phyloP scores from a whole-genome alignment of 768 basidiomycete species.

The Boletus subparvulus region DNA sequence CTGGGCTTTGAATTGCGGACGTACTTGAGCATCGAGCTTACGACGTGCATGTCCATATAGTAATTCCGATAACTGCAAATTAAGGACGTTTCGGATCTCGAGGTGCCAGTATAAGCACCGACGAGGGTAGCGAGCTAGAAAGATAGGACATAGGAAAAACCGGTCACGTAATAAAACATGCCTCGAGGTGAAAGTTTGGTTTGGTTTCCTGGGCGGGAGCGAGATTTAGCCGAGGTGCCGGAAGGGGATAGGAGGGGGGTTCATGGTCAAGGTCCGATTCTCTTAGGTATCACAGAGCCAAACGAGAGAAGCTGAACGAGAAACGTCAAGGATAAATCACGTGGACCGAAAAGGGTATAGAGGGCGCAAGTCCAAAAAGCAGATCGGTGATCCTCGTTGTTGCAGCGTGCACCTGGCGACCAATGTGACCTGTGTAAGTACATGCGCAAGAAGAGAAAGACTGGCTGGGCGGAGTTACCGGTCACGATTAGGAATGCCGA shows the following conservation, averaged over 20 bases:
- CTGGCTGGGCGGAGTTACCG: not conserved
- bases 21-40: not conserved
- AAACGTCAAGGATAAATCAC: not conserved
- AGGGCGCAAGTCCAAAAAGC: constrained; percentile 4
- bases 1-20: not conserved
- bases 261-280: constrained; percentile 2
- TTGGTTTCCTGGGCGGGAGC: constrained; percentile 5
- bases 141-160: not conserved
- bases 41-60: not conserved
- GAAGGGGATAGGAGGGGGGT: constrained; percentile 1
- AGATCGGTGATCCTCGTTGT: constrained; percentile 18
- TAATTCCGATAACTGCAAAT: not conserved
- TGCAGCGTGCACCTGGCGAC: constrained; percentile 9
- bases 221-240: constrained; percentile 10
- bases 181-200: not conserved
- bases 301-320: constrained; percentile 1
- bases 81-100: constrained; percentile 11
- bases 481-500: not conserved
- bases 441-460: not conserved
- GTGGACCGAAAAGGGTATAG: constrained; percentile 1
- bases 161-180: constrained; percentile 6
- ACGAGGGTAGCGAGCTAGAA: not conserved
- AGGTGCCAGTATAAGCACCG: not conserved
- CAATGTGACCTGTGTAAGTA: not conserved
- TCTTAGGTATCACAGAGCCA: constrained; percentile 4